Evolutionary conservation across 1,139 yeast species (phyloP).

Genomic region (Protomyces gravidus): DNA sequence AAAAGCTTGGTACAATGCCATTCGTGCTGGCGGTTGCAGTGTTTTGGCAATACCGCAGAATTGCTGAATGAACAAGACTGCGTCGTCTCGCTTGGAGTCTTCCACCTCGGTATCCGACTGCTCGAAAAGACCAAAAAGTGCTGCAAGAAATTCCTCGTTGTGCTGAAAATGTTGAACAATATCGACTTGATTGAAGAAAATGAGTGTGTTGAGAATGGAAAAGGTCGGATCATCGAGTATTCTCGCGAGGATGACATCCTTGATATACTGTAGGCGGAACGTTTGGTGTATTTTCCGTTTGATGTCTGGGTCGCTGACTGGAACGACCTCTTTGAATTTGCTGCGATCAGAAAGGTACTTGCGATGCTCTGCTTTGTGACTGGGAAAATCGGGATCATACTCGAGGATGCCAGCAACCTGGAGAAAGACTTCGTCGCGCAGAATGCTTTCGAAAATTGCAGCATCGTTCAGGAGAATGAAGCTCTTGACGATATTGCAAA

Average conservation of each 20-base stretch:
- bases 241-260: conserved; percentile 80
- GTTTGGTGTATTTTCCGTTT: conserved; percentile 63
- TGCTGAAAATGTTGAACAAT: conserved; percentile 64
- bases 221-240: conserved; percentile 75
- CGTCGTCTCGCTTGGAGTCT: conserved; percentile 53
- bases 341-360: conserved; percentile 56
- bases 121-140: conserved; percentile 50
- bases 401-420: conserved; percentile 80
- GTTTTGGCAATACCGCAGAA: conserved; percentile 70
- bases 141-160: conserved; percentile 48
- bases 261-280: conserved; percentile 69
- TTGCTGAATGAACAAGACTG: conserved; percentile 75
- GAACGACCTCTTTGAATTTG: conserved; percentile 67
- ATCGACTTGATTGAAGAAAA: conserved; percentile 64
- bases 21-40: conserved; percentile 59
- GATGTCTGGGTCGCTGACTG: conserved; percentile 52
- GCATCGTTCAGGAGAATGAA: conserved; percentile 64
- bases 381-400: conserved; percentile 83
- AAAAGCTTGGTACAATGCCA: conserved; percentile 60
- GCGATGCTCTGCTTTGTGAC: conserved; percentile 72
- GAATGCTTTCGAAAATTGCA: conserved; percentile 59
- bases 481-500: conserved; percentile 70
- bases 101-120: conserved; percentile 30
- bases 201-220: conserved; percentile 59
- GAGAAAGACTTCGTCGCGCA: conserved; percentile 57